Evolutionary conservation across 768 basidiomycete species (phyloP).

Genomic region (Tricholoma sp.): DNA sequence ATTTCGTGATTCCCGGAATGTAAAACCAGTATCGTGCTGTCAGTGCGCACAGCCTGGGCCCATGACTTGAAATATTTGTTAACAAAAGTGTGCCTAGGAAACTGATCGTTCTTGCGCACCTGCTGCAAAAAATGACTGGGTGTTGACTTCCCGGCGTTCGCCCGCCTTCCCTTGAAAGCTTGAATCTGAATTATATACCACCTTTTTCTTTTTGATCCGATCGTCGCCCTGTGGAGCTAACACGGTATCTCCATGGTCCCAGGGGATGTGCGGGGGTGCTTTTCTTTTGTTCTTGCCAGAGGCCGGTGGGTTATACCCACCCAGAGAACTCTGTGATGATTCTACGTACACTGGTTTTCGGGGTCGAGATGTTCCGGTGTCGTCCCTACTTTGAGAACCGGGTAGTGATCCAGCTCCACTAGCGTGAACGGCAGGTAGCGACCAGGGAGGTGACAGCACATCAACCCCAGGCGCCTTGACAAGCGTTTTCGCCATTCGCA

Average conservation of each 20-base stretch:
- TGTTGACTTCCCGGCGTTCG: background rate
- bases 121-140: background rate
- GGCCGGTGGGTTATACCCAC: background rate
- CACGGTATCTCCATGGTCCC: too few species aligned
- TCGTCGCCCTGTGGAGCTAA: too few species aligned
- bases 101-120: background rate
- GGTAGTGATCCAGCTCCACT: background rate
- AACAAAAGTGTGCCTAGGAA: background rate
- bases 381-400: background rate
- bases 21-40: too few species aligned
- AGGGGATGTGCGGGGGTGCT: background rate
- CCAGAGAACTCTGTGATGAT: background rate
- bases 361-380: background rate
- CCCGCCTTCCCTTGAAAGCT: background rate
- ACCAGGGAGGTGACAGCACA: background rate
- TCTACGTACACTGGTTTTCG: background rate
- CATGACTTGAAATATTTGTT: background rate
- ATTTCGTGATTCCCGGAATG: too few species aligned
- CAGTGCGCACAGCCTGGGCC: too few species aligned
- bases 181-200: too few species aligned
- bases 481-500: background rate
- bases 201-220: too few species aligned
- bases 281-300: background rate
- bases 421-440: background rate
- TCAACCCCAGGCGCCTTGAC: background rate